These are phyloP conservation scores for Pichia thaimueangensis DNA, from an alignment of 805 yeast species.

Conservation along the genomic window DNA sequence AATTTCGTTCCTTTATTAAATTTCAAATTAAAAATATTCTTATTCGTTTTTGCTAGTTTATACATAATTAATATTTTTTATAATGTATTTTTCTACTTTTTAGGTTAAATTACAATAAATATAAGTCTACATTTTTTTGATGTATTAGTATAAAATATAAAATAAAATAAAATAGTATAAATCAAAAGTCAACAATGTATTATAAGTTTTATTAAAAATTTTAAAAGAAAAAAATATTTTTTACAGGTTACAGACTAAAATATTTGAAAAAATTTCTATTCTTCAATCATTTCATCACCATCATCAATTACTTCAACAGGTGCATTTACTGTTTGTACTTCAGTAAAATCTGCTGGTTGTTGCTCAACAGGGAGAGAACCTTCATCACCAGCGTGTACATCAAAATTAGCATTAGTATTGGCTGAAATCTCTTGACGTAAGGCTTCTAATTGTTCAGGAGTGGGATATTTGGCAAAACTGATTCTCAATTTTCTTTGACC, in stretches of 20 bases:
- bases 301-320: conserved; percentile 10
- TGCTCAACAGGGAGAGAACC: background rate
- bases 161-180: too few relatives aligned
- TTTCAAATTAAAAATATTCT: too few relatives aligned
- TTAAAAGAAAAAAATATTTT: background rate
- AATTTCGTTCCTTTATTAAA: too few relatives aligned
- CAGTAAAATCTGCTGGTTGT: background rate
- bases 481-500: conserved; percentile 73
- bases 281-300: conserved; percentile 23
- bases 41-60: too few relatives aligned
- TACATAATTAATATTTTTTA: too few relatives aligned
- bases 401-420: background rate
- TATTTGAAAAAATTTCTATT: conserved; percentile 6
- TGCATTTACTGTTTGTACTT: background rate
- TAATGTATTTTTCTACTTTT: too few relatives aligned
- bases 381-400: background rate
- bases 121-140: too few relatives aligned
- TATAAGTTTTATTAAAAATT: too few relatives aligned
- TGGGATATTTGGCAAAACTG: conserved; percentile 48
- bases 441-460: conserved; percentile 10
- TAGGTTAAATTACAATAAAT: too few relatives aligned
- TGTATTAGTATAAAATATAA: too few relatives aligned
- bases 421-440: conserved; percentile 17
- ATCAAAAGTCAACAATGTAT: too few relatives aligned
- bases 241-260: background rate